Evolutionary conservation across 2,329 filamentous ascomycete species (phyloP).

Genomic region (Penicillium sp.): DNA sequence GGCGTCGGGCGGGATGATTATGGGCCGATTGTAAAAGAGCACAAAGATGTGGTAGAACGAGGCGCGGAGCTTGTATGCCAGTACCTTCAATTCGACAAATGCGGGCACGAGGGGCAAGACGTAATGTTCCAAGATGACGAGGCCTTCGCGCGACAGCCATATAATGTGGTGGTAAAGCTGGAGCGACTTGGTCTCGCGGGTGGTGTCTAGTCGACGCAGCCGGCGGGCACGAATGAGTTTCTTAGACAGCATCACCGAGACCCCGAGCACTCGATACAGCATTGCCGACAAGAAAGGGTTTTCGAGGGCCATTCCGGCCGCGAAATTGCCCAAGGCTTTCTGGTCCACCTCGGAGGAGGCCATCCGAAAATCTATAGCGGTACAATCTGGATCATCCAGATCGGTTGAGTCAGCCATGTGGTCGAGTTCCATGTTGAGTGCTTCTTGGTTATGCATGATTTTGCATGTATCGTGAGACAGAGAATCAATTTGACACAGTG

Average conservation of each 20-base stretch:
- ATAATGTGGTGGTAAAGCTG: slow-evolving; percentile 88
- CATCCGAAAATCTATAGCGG: slow-evolving; percentile 61
- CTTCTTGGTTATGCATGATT: neutral
- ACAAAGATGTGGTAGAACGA: slow-evolving; percentile 98
- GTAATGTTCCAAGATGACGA: slow-evolving; percentile 82
- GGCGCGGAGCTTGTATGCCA: slow-evolving; percentile 87
- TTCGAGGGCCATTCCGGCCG: slow-evolving; percentile 73
- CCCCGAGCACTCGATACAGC: slow-evolving; percentile 86
- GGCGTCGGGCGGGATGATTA: slow-evolving; percentile 65
- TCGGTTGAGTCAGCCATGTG: slow-evolving; percentile 33
- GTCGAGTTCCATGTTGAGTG: neutral
- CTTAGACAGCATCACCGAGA: slow-evolving; percentile 83
- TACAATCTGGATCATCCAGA: slow-evolving; percentile 33
- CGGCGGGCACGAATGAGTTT: slow-evolving; percentile 82
- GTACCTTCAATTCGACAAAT: slow-evolving; percentile 80
- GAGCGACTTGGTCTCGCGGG: slow-evolving; percentile 75
- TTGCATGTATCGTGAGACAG: neutral
- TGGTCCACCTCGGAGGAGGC: slow-evolving; percentile 96
- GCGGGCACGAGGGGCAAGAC: slow-evolving; percentile 81
- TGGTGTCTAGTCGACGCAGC: slow-evolving; percentile 76
- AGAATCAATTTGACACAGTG: neutral
- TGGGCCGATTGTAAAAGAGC: slow-evolving; percentile 88
- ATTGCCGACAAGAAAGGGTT: slow-evolving; percentile 74
- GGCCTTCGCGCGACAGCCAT: slow-evolving; percentile 90
- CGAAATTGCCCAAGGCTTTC: slow-evolving; percentile 90